Base-by-base conservation (phyloP, 148 eudicot species). In the Gaultheria prostrata region DNA sequence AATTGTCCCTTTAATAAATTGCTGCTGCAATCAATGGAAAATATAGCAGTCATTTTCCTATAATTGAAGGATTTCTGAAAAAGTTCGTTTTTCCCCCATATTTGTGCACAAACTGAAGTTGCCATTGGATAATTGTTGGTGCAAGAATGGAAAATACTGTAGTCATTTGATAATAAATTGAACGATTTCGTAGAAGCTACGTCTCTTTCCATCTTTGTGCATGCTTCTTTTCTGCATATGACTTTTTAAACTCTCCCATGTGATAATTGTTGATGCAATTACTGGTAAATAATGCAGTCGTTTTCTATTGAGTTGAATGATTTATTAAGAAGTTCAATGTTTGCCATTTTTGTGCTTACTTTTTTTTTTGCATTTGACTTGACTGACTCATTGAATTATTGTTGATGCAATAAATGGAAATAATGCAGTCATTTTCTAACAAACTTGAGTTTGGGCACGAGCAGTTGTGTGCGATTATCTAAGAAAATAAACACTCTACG, bases 371-470 rank as follows among this genome's bases (percentile, higher is more conserved):
- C 21, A 17, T n/a, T n/a, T 30, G 80, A 53, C 35, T 49, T 76
- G 33, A 33, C 24, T 8, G 48, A 50, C 14, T 8, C 43, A 51
- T 26, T 50, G 43, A 4, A 49, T 50, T 14, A 43, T 77, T 77
- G 80, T 77, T 77, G 59, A 77, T 77, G 11, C 80, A 77, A 28
- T 14, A 65, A 65, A 65, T 26, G 32, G 71, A 65, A 61, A 65
- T 65, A 65, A 28, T 65, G 17, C 17, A 11, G 53, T 0, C 53
- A 50, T 50, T 13, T 50, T 11, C 9, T 50, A 8, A 2, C 14
- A 65, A 65, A 24, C 26, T 59, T 7, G 67, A 59, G 67, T 59
- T 59, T 59, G 67, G 11, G 28, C 12, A 26, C 67, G 21, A 1
- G 28, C 8, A 26, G n/a, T 56, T 5, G 6, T 56, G 61, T 56